Conservation (phyloP, 352 stramenopile genomes). For the Phytophthora uliginosa region DNA sequence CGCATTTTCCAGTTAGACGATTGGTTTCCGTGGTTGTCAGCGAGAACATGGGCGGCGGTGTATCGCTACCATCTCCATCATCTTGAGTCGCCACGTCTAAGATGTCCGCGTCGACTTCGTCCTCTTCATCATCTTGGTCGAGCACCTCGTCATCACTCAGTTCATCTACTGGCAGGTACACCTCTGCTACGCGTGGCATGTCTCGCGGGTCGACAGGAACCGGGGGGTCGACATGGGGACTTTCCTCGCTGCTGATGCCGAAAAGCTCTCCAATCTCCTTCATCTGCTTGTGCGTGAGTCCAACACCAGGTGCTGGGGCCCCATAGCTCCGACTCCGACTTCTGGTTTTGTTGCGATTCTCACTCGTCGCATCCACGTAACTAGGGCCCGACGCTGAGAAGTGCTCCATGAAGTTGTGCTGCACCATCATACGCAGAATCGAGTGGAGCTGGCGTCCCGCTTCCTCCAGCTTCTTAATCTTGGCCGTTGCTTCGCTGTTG, state of each 20-base stretch:
- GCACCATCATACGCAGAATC: constrained; percentile 72
- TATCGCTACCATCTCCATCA: constrained; percentile 12
- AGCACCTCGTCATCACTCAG: constrained; percentile 35
- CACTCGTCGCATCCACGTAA: constrained; percentile 23
- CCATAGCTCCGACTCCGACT: constrained; percentile 38
- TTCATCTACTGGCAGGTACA: constrained; percentile 41
- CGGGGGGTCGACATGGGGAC: constrained; percentile 14
- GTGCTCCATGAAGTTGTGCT: constrained; percentile 76
- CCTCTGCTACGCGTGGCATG: constrained; percentile 43
- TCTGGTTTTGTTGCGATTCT: constrained; percentile 31
- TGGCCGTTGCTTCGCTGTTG: constrained; percentile 57
- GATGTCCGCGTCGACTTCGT: constrained; percentile 16
- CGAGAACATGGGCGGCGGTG: constrained; percentile 41
- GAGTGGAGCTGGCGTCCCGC: constrained; percentile 65
- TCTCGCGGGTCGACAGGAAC: constrained; percentile 30
- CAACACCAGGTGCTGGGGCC: constrained; percentile 21
- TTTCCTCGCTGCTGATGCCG: constrained; percentile 44
- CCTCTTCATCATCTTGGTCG: constrained; percentile 23
- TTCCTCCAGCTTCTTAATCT: constrained; percentile 76
- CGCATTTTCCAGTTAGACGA: constrained; percentile 7
- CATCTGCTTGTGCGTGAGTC: constrained; percentile 57
- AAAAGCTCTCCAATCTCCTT: constrained; percentile 64
- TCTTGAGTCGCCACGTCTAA: constrained; percentile 11
- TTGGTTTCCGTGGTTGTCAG: constrained; percentile 15
- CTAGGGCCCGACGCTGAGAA: constrained; percentile 40